A percentile compares a stretch with the other conserved stretches of the same genome.
Conservation (phyloP, 1,284 basidiomycete genomes). For the Ceratobasidium theobromae region DNA sequence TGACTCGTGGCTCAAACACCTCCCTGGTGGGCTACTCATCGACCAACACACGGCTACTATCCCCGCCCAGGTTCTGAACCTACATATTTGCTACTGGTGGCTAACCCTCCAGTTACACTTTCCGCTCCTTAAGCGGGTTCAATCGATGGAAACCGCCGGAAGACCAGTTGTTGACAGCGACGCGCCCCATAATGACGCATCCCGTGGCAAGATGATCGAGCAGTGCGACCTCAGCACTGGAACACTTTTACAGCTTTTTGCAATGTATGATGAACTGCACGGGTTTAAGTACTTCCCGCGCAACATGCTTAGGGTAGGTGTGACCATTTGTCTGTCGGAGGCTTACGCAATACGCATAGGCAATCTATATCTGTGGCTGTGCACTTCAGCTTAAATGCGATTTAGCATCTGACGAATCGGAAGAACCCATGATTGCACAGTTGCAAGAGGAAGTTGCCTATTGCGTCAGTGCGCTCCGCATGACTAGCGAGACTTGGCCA, state of each 20-base stretch:
- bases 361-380: background rate
- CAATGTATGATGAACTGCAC: background rate
- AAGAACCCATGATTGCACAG: background rate
- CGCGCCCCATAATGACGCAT: too few species aligned
- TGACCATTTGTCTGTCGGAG: background rate
- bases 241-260: constrained; percentile 7
- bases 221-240: too few species aligned
- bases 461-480: background rate
- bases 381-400: background rate
- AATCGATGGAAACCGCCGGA: background rate
- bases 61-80: constrained; percentile 14
- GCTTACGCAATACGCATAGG: background rate
- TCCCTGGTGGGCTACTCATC: background rate
- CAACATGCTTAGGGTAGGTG: constrained; percentile 17
- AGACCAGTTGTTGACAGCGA: too few species aligned
- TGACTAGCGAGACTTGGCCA: background rate
- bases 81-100: constrained; percentile 27
- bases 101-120: constrained; percentile 4
- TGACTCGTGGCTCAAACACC: constrained; percentile 18
- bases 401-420: background rate
- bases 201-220: too few species aligned
- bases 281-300: constrained; percentile 20
- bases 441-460: background rate
- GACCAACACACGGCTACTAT: background rate
- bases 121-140: background rate